These are phyloP conservation scores for Rhododendron mucronatum DNA, from an alignment of 148 eudicot genomes.

Conservation along the genomic window DNA sequence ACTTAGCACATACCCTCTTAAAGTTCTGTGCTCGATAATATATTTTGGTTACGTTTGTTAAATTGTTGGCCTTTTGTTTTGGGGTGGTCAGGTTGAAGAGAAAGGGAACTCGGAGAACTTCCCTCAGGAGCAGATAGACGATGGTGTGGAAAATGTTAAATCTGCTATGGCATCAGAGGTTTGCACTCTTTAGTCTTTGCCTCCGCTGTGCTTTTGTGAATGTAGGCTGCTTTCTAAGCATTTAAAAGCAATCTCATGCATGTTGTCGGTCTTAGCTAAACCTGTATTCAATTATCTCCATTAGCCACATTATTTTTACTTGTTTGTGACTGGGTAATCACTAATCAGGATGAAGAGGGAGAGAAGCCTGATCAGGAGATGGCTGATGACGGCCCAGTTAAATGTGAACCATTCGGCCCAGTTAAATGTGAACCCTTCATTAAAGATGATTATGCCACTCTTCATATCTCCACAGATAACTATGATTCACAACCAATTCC, in stretches of 20 bases:
- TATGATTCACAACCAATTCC: constrained; percentile 27
- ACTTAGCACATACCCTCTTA: neutral
- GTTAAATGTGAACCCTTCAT: neutral
- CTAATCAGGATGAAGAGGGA: constrained; percentile 19
- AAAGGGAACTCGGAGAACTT: constrained; percentile 19
- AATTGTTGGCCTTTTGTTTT: neutral
- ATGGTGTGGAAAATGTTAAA: constrained; percentile 14
- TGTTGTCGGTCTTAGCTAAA: neutral
- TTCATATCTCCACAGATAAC: constrained; percentile 21
- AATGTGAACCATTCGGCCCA: constrained; percentile 1
- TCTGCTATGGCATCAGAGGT: constrained; percentile 27
- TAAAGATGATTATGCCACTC: constrained; percentile 28
- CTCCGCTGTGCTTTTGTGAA: neutral
- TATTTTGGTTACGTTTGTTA: neutral
- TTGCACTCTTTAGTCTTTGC: neutral
- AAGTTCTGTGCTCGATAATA: neutral
- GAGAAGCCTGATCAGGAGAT: constrained; percentile 15
- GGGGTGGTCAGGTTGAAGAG: constrained; percentile 31
- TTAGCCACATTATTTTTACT: neutral
- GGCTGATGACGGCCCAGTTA: constrained; percentile 4
- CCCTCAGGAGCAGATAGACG: constrained; percentile 22
- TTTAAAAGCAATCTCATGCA: neutral
- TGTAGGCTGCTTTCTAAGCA: neutral
- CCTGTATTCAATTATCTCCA: neutral
- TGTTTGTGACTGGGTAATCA: constrained; percentile 6